Conservation (phyloP, 1,284 basidiomycete genomes). For the Meripilus lineatus region DNA sequence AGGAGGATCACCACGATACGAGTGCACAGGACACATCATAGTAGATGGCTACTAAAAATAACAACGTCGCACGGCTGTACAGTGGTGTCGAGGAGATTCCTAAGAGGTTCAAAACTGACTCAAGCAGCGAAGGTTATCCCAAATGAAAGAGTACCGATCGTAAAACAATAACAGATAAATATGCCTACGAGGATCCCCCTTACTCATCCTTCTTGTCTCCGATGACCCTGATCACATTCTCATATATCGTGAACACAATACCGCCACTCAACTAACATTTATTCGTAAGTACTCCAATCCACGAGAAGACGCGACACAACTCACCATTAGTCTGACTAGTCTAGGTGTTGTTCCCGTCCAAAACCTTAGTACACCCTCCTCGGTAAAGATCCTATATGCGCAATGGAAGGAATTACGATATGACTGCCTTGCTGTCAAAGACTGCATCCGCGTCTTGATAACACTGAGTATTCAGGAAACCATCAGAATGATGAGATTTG, state of each 20-base stretch:
- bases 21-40: too few relatives aligned
- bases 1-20: too few relatives aligned
- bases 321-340: slow-evolving; percentile 77
- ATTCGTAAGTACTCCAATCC: not conserved
- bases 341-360: slow-evolving; percentile 96
- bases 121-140: too few relatives aligned
- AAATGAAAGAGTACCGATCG: too few relatives aligned
- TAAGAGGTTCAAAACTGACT: too few relatives aligned
- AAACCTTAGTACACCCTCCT: slow-evolving; percentile 85
- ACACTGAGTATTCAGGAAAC: slow-evolving; percentile 51
- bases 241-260: slow-evolving; percentile 93
- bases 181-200: too few relatives aligned
- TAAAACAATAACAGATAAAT: too few relatives aligned
- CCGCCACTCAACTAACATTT: slow-evolving; percentile 77
- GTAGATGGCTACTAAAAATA: too few relatives aligned
- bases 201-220: slow-evolving; percentile 20
- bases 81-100: too few relatives aligned
- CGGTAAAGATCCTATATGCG: slow-evolving; percentile 85
- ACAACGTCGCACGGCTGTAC: too few relatives aligned
- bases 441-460: slow-evolving; percentile 98
- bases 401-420: slow-evolving; percentile 95
- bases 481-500: too few relatives aligned
- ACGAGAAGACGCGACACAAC: slow-evolving; percentile 26
- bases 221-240: slow-evolving; percentile 61
- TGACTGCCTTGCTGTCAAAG: slow-evolving; percentile 74